These are phyloP conservation scores for Juglanconis juglandina DNA, from an alignment of 2,329 filamentous ascomycete species.

Conservation along the genomic window DNA sequence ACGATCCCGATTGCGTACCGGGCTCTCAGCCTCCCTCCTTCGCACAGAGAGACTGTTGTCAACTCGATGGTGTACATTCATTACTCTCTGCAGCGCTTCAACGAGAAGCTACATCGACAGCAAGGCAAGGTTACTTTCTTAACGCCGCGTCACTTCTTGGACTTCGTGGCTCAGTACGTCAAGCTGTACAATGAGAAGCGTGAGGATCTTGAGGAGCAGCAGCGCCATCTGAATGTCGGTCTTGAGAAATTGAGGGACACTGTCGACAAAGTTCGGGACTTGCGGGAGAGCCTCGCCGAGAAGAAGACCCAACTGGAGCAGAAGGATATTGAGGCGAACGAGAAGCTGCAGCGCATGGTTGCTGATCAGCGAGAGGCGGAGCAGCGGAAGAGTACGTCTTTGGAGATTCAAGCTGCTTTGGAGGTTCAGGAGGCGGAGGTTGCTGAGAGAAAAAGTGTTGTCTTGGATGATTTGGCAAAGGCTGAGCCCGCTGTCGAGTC, in stretches of 20 bases:
- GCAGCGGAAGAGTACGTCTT: conserved; percentile 79
- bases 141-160: conserved; percentile 93
- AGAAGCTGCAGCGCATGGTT: conserved; percentile 96
- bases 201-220: conserved; percentile 96
- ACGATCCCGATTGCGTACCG: conserved; percentile 91
- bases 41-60: conserved; percentile 86
- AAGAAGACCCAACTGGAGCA: conserved; percentile 91
- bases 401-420: conserved; percentile 83
- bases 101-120: conserved; percentile 81
- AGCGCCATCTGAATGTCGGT: conserved; percentile 96
- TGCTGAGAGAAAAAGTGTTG: conserved; percentile 75
- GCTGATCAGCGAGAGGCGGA: conserved; percentile 94
- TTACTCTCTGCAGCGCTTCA: conserved; percentile 88
- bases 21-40: conserved; percentile 77
- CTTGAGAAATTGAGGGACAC: conserved; percentile 96
- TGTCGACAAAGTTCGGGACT: conserved; percentile 91
- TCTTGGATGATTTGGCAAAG: conserved; percentile 80
- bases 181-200: conserved; percentile 97
- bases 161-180: conserved; percentile 97
- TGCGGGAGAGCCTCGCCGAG: conserved; percentile 84
- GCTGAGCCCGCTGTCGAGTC: conserved; percentile 92
- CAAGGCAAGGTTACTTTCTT: conserved; percentile 91
- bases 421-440: conserved; percentile 90
- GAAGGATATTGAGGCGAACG: conserved; percentile 93
- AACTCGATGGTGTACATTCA: conserved; percentile 99